A percentile compares a stretch with the other conserved stretches of the same genome.
phyloP scores from a whole-genome alignment of 2,329 filamentous ascomycete genomes.

The Pyrenochaeta sp. region DNA sequence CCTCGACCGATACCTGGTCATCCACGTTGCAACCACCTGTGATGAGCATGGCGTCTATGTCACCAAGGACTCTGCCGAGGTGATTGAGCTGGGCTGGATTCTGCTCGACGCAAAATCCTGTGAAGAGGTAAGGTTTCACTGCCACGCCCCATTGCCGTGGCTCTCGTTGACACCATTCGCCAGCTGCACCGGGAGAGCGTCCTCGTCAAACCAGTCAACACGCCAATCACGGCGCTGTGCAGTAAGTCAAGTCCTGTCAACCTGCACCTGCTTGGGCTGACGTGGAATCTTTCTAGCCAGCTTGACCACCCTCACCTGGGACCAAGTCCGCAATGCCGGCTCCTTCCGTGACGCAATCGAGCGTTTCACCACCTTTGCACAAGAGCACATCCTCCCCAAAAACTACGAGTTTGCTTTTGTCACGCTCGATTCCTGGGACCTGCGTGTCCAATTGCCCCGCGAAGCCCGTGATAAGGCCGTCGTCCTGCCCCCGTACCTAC shows the following conservation, averaged over 20 bases:
- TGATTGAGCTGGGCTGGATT: constrained; percentile 99
- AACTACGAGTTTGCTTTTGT: constrained; percentile 98
- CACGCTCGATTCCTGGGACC: constrained; percentile 97
- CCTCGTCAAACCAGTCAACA: constrained; percentile 98
- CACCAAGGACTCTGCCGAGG: constrained; percentile 98
- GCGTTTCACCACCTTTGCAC: constrained; percentile 91
- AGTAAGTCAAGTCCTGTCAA: constrained; percentile 68
- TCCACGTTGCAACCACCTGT: constrained; percentile 98
- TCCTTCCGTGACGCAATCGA: constrained; percentile 97
- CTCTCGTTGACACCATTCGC: constrained; percentile 40
- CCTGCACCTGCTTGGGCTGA: constrained; percentile 33
- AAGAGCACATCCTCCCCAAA: constrained; percentile 87
- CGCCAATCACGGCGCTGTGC: constrained; percentile 96
- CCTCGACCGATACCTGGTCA: constrained; percentile 96
- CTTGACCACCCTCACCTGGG: constrained; percentile 97
- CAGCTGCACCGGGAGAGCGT: constrained; percentile 95
- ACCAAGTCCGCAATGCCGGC: constrained; percentile 96
- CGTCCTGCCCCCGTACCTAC: constrained; percentile 92
- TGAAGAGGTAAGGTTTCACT: constrained; percentile 75
- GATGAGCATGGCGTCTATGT: constrained; percentile 99
- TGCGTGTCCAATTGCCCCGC: constrained; percentile 94
- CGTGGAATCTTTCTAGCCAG: constrained; percentile 68
- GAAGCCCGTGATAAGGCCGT: constrained; percentile 98
- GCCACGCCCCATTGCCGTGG: constrained; percentile 14
- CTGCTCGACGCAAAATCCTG: constrained; percentile 88